A percentile compares a stretch with the other conserved stretches of the same genome.
Evolutionary conservation across 441 rosid genomes (phyloP).

Genomic region (Populus trichocarpa): DNA sequence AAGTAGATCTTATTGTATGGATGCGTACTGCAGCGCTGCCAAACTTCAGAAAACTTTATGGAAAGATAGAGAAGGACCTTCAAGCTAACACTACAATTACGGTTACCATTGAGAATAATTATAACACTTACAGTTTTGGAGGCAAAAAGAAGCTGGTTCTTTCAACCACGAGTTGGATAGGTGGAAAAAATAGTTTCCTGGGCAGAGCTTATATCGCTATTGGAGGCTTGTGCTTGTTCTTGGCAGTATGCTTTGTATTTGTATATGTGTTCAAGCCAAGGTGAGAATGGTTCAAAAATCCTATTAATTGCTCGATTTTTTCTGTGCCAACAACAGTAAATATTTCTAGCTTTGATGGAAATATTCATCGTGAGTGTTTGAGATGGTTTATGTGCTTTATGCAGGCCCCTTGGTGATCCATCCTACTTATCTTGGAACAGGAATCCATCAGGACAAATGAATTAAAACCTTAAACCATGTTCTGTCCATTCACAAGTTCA

Average conservation of each 20-base stretch:
- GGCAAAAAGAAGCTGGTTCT: constrained; percentile 80
- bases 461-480: neutral
- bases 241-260: constrained; percentile 67
- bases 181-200: constrained; percentile 76
- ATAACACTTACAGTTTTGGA: constrained; percentile 78
- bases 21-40: constrained; percentile 96
- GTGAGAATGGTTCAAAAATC: constrained; percentile 26
- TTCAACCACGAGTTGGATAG: constrained; percentile 83
- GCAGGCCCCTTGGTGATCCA: constrained; percentile 95
- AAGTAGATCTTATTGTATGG: constrained; percentile 85
- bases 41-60: constrained; percentile 81
- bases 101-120: constrained; percentile 52
- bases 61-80: constrained; percentile 76
- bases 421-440: constrained; percentile 69
- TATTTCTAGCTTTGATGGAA: neutral
- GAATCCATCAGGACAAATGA: constrained; percentile 8
- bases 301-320: neutral
- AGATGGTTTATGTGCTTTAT: constrained; percentile 11
- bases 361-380: neutral
- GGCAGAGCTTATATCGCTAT: constrained; percentile 70
- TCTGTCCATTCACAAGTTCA: neutral
- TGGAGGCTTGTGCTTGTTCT: constrained; percentile 72
- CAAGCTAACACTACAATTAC: constrained; percentile 41
- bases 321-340: neutral
- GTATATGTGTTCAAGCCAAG: constrained; percentile 82